Evolutionary conservation across 306 rosid species (phyloP).

Genomic region (Cucumis hystrix): DNA sequence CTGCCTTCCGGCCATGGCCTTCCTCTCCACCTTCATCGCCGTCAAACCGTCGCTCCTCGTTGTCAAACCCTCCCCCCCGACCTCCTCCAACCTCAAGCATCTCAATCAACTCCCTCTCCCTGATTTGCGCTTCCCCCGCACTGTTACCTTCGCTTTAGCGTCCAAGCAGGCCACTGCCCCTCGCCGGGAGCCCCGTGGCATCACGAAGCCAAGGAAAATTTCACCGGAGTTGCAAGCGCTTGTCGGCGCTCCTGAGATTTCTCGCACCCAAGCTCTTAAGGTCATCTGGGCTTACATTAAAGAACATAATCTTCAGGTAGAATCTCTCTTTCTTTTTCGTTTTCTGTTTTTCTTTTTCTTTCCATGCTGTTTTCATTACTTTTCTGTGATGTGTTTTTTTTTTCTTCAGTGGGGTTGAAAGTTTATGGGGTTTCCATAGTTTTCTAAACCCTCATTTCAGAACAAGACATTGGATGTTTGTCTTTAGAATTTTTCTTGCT

Average conservation of each 20-base stretch:
- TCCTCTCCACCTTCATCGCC: slow-evolving; percentile 38
- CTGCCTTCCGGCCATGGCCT: slow-evolving; percentile 15
- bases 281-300: slow-evolving; percentile 90
- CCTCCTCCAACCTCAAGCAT: slow-evolving; percentile 1
- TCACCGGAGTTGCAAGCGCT: slow-evolving; percentile 86
- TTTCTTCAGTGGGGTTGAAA: not conserved
- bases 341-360: not conserved
- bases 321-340: not conserved
- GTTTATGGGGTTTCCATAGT: not conserved
- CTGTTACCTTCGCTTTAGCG: slow-evolving; percentile 30
- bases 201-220: slow-evolving; percentile 62
- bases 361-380: no score
- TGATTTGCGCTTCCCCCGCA: slow-evolving; percentile 25
- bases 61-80: not conserved
- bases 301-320: slow-evolving; percentile 86
- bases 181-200: slow-evolving; percentile 47
- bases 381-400: not conserved
- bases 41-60: slow-evolving; percentile 19
- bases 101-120: slow-evolving; percentile 6
- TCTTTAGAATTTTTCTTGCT: not conserved
- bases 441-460: not conserved
- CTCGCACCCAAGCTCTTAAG: slow-evolving; percentile 90
- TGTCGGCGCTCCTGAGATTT: slow-evolving; percentile 66
- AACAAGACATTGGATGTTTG: not conserved
- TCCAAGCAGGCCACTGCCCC: slow-evolving; percentile 44